Percentiles rank a stretch among this genome's conserved stretches.
phyloP scores from a whole-genome alignment of 306 rosid genomes.

The Begonia fuchsioides region DNA sequence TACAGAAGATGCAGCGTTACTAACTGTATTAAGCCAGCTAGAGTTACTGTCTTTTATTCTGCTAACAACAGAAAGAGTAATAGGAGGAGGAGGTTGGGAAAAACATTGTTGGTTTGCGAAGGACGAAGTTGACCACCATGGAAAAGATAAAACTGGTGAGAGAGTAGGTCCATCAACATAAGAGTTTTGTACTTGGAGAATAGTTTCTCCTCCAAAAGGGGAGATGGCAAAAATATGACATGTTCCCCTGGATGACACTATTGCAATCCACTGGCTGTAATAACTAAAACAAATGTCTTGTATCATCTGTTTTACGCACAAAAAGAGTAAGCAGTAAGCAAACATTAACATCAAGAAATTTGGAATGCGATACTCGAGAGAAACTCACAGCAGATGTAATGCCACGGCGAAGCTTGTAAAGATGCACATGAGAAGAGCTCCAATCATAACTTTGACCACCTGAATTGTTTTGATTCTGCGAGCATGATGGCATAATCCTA shows the following conservation, averaged over 20 bases:
- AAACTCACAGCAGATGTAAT: constrained; percentile 82
- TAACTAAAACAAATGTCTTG: constrained; percentile 90
- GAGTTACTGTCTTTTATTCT: constrained; percentile 83
- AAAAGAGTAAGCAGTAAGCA: neutral
- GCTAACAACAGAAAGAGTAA: constrained; percentile 70
- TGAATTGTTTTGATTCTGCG: constrained; percentile 39
- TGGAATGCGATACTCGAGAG: constrained; percentile 8
- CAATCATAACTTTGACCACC: constrained; percentile 35
- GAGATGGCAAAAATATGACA: constrained; percentile 74
- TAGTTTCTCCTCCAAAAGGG: constrained; percentile 86
- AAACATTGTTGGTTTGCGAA: constrained; percentile 40
- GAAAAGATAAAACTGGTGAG: constrained; percentile 50
- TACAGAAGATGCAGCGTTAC: constrained; percentile 32
- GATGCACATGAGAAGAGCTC: constrained; percentile 75
- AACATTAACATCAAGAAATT: constrained; percentile 6
- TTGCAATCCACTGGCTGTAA: constrained; percentile 81
- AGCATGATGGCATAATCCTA: constrained; percentile 64
- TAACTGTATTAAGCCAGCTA: constrained; percentile 79
- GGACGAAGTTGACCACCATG: constrained; percentile 79
- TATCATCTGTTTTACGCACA: constrained; percentile 44
- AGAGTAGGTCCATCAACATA: constrained; percentile 56
- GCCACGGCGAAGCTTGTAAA: constrained; percentile 84
- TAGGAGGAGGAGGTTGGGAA: constrained; percentile 68
- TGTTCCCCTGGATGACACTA: constrained; percentile 86
- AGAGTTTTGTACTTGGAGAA: constrained; percentile 43